Evolutionary conservation across 2,329 filamentous ascomycete genomes (phyloP).

Genomic region (Aspergillus awamori): DNA sequence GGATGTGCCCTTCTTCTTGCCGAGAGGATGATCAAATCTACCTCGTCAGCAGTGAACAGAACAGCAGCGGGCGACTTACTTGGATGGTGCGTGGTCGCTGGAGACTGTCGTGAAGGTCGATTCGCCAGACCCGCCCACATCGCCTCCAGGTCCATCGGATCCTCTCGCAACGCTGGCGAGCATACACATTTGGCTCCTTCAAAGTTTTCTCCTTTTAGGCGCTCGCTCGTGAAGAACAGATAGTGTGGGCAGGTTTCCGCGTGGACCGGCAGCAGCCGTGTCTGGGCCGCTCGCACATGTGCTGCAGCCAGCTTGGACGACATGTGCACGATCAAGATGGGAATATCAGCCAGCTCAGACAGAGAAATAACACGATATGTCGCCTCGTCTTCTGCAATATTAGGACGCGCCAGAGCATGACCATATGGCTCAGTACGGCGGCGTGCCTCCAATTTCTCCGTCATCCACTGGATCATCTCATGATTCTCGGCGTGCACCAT

Average conservation of each 20-base stretch:
- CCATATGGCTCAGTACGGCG: conserved; percentile 41
- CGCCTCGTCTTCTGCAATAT: conserved; percentile 48
- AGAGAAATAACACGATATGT: conserved; percentile 55
- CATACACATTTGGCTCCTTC: conserved; percentile 59
- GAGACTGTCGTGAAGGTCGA: conserved; percentile 58
- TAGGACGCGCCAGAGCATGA: conserved; percentile 47
- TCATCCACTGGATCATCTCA: conserved; percentile 10
- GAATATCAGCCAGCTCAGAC: conserved; percentile 53
- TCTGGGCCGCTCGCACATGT: conserved; percentile 56
- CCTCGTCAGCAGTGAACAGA: not conserved
- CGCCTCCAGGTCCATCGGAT: conserved; percentile 51
- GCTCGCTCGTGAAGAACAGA: conserved; percentile 55
- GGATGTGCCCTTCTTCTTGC: conserved; percentile 42
- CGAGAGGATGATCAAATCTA: conserved; percentile 33
- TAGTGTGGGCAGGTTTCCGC: conserved; percentile 64
- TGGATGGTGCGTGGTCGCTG: conserved; percentile 51
- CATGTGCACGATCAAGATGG: conserved; percentile 59
- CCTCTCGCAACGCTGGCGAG: conserved; percentile 54
- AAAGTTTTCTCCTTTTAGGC: conserved; percentile 45
- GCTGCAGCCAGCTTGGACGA: conserved; percentile 51
- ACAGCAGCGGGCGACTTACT: conserved; percentile 19
- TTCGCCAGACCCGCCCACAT: conserved; percentile 58
- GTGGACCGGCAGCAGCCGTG: conserved; percentile 55
- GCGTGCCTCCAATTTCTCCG: not conserved
- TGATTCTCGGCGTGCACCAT: conserved; percentile 54